Base-by-base conservation (phyloP, 2,329 filamentous ascomycete genomes). In the Curvularia sp. region DNA sequence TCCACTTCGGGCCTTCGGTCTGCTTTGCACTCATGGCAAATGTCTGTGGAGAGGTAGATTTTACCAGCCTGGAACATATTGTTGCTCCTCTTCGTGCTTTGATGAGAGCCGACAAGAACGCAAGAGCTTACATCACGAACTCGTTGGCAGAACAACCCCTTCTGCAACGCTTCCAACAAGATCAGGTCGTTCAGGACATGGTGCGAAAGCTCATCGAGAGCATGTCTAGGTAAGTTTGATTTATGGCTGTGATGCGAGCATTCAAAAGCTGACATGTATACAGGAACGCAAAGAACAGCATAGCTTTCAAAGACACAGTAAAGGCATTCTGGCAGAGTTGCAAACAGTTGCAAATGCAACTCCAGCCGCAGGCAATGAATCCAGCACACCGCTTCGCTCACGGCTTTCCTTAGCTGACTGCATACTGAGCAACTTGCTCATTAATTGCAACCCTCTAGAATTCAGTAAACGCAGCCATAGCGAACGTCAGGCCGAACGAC, bases 401-500 rank as follows among this genome's bases (percentile, higher is more conserved):
- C 21, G 55, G 53, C 6, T 42, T 61, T 9, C 27, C 53, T 53
- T 41, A 59, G 15, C 32, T 48, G 18, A 48, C 46, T 18, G 36
- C 53, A 5, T 59, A 56, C 49, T 57, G 51, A 63, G 23, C 23
- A 21, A n/a, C 28, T 38, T 34, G 25, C 25, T 21, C 38, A 34
- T 10, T 28, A n/a, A n/a, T 23, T 18, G 21, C 9, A 27, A 36
- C 1, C 15, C 34, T 13, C 55, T 66, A 86, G 56, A 89, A 82
- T 49, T 80, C 75, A 69, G 82, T 82, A 81, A 90, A 89, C 2
- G 85, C 86, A 48, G 89, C 89, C 70, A 93, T 77, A 25, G 88
- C 85, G 77, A 93, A 93, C 27, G 90, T 89, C 41, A 86, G 70
- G n/a, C 87, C 86, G 74, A 93, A 93, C 3, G 88, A 87, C 21